Base-by-base conservation (phyloP, 306 rosid species). In the Benincasa hispida region DNA sequence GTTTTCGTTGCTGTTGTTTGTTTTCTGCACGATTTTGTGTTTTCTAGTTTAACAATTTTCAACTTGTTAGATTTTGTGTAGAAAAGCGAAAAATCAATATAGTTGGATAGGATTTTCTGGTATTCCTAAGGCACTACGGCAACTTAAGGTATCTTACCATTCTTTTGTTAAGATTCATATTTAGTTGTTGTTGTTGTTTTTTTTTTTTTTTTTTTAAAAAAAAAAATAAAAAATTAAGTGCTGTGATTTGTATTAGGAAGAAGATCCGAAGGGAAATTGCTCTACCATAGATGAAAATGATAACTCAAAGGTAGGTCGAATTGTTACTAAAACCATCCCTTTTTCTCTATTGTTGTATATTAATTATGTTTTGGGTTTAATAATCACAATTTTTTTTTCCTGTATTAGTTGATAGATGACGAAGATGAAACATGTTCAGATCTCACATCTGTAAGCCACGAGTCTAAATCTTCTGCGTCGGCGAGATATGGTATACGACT, bases 31-130 rank as follows among this genome's bases (percentile, higher is more conserved):
- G 21, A 19, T 57, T 58, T 28, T 58, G 8, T 2, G 27, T 42
- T 42, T 76, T 6, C 4, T 39, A 2, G 11, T 55, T 9, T 30
- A 14, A 12, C 1, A 41, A 39, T 57, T 32, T 37, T 14, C 10
- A 8, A 18, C 15, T 60, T 8, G 8, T 45, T 41, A 76, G 79
- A 65, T 76, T 60, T 45, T 93, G 45, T 78, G 92, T 1, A 86
- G 97, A 56, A 91, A 89, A 75, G 97, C 93, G 0, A 94, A 94
- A 89, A 91, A 94, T 79, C 98, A 94, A 41, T 94, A 94, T 53
- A 81, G 86, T 6, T 94, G 97, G 98, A 94, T 83, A 65, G 98
- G 97, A 2, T 94, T 89, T 80, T 87, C 35, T 10, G 98, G 96
- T 11, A 89, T 91, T 53, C 91, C 96, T 0, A 70, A 50, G 5